Percentiles rank a stretch among this genome's conserved stretches.
These are phyloP conservation scores for Fusarium verticillioides DNA, from an alignment of 2,329 filamentous ascomycete genomes.

Conservation along the genomic window DNA sequence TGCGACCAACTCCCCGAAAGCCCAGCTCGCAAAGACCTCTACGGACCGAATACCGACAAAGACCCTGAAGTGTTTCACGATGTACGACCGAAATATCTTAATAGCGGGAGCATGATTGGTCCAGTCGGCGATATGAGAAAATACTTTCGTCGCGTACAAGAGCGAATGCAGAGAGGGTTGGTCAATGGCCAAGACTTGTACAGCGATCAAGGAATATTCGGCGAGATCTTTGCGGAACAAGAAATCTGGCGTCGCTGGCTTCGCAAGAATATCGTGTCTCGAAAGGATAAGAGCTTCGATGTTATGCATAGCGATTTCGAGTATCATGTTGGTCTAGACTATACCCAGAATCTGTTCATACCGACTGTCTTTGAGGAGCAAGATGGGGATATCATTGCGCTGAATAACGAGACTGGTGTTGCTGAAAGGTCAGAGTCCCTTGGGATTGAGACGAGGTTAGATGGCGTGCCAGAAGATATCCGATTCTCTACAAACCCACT, in stretches of 20 bases:
- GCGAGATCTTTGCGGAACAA: constrained; percentile 44
- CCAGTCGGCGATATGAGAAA: constrained; percentile 36
- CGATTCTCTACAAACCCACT: neutral
- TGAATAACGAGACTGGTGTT: constrained; percentile 27
- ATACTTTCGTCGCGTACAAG: constrained; percentile 36
- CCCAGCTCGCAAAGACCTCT: constrained; percentile 26
- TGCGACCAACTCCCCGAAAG: constrained; percentile 36
- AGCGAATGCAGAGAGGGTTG: constrained; percentile 31
- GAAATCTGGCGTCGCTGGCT: constrained; percentile 33
- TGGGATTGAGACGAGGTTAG: neutral
- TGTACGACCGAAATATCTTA: constrained; percentile 41
- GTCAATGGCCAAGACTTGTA: constrained; percentile 10
- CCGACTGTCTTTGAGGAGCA: constrained; percentile 35
- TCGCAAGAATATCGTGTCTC: fast-evolving
- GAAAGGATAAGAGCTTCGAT: neutral
- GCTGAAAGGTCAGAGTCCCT: constrained; percentile 4
- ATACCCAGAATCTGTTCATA: constrained; percentile 28
- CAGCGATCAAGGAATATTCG: constrained; percentile 46
- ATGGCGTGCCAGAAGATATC: constrained; percentile 24
- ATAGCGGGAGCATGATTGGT: constrained; percentile 45
- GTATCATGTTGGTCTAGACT: constrained; percentile 38
- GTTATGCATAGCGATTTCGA: constrained; percentile 28
- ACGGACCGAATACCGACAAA: constrained; percentile 31
- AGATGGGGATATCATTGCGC: constrained; percentile 25
- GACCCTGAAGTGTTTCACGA: neutral